These are phyloP conservation scores for Boeremia exigua DNA, from an alignment of 2,329 filamentous ascomycete genomes.

Conservation along the genomic window DNA sequence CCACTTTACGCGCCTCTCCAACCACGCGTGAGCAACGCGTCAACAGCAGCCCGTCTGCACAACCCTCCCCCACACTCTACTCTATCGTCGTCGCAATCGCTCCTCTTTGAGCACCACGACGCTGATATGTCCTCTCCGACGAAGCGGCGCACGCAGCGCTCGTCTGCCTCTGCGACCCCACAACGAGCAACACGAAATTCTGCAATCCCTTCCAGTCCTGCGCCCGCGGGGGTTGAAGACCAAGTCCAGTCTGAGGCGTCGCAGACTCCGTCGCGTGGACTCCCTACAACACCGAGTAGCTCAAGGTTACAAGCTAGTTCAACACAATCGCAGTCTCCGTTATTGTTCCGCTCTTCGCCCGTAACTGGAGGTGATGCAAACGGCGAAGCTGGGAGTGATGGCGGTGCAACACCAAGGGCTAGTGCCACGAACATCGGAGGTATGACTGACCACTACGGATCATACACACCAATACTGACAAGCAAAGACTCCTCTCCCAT, in stretches of 20 bases:
- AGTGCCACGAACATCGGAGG: conserved; percentile 67
- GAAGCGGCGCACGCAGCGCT: conserved; percentile 61
- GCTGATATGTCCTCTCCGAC: conserved; percentile 67
- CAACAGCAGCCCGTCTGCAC: conserved; percentile 23
- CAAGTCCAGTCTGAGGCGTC: conserved; percentile 53
- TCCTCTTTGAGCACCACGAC: conserved; percentile 10
- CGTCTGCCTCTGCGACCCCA: conserved; percentile 62
- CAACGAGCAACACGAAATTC: conserved; percentile 61
- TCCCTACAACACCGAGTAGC: conserved; percentile 55
- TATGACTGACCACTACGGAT: conserved; percentile 46
- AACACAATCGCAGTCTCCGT: conserved; percentile 78
- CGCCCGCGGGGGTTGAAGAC: conserved; percentile 51
- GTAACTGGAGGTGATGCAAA: conserved; percentile 49
- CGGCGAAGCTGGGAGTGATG: conserved; percentile 59
- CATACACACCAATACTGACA: conserved; percentile 17
- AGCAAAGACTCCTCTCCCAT: conserved; percentile 85
- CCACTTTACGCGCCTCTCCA: conserved; percentile 32
- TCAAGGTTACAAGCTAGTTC: conserved; percentile 51
- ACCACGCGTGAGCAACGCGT: conserved; percentile 34
- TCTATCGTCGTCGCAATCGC: conserved; percentile 4
- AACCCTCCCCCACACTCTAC: conserved; percentile 8
- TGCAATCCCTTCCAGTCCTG: conserved; percentile 60
- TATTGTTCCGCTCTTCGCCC: conserved; percentile 75
- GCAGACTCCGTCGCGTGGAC: conserved; percentile 47
- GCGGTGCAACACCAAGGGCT: conserved; percentile 74